phyloP scores from a whole-genome alignment of 139 green algal species.

The Chlorella vulgaris region DNA sequence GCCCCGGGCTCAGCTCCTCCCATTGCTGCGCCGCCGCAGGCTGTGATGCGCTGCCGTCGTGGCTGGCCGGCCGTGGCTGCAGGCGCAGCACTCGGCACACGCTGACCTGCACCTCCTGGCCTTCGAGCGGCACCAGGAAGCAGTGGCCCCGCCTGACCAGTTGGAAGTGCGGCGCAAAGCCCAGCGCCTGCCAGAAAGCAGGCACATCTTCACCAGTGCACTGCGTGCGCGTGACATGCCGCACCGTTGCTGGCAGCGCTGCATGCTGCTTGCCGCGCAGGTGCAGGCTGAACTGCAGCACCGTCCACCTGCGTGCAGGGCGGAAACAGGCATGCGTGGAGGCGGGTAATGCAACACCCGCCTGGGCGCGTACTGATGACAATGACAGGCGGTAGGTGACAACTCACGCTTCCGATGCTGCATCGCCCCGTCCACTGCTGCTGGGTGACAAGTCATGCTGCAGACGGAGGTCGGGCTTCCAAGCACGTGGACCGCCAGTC shows the following conservation, averaged over 20 bases:
- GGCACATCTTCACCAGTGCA: slow-evolving; percentile 27
- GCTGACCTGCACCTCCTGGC: slow-evolving; percentile 16
- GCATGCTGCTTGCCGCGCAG: slow-evolving; percentile 21
- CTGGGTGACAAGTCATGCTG: slow-evolving; percentile 5
- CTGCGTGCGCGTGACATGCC: not conserved
- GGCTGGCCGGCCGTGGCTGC: too few relatives aligned
- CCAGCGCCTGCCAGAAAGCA: slow-evolving; percentile 36
- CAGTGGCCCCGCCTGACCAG: slow-evolving; percentile 1
- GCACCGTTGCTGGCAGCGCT: slow-evolving; percentile 27
- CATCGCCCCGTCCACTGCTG: not conserved
- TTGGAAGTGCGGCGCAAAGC: slow-evolving; percentile 28
- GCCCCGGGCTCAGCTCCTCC: slow-evolving; percentile 10
- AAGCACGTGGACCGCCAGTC: not conserved
- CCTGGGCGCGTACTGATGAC: not conserved
- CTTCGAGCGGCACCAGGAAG: slow-evolving; percentile 12
- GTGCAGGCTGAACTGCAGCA: slow-evolving; percentile 32
- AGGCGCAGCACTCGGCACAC: slow-evolving; percentile 28
- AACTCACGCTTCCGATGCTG: not conserved
- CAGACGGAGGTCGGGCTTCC: slow-evolving; percentile 26
- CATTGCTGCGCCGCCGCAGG: not conserved
- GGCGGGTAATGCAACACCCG: not conserved
- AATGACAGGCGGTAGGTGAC: too few relatives aligned
- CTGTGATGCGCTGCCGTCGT: not conserved
- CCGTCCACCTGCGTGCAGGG: slow-evolving; percentile 39
- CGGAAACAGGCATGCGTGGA: not conserved